Conservation (phyloP, 768 basidiomycete genomes). For the Coprinopsis marcescibilis region DNA sequence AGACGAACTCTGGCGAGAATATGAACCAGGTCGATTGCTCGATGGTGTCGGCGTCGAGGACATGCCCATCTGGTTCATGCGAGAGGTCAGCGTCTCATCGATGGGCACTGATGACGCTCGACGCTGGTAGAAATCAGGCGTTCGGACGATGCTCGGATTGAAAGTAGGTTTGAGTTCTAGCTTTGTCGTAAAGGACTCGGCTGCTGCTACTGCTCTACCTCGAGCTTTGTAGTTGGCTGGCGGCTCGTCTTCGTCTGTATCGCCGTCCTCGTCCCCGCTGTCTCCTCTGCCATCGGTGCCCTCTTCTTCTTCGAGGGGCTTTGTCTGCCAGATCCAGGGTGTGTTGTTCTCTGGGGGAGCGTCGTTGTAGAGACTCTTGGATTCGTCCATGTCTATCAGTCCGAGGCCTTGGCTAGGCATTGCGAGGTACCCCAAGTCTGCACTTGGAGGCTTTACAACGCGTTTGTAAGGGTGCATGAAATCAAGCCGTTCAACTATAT, state of each 20-base stretch:
- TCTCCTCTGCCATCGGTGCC: constrained; percentile 4
- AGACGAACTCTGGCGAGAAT: constrained; percentile 6
- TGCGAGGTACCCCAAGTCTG: constrained; percentile 62
- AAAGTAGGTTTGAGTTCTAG: constrained; percentile 62
- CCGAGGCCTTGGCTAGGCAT: constrained; percentile 61
- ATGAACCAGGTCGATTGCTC: constrained; percentile 22
- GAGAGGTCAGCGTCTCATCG: constrained; percentile 12
- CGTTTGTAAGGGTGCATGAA: constrained; percentile 60
- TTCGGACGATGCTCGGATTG: constrained; percentile 62
- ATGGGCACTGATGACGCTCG: constrained; percentile 11
- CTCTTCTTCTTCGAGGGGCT: constrained; percentile 31
- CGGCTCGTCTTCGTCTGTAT: constrained; percentile 7
- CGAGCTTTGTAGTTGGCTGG: constrained; percentile 3
- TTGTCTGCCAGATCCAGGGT: constrained; percentile 73
- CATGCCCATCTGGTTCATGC: constrained; percentile 17
- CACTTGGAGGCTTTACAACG: constrained; percentile 51
- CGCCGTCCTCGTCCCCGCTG: constrained; percentile 10
- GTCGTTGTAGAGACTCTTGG: constrained; percentile 34
- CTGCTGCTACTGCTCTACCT: constrained; percentile 9
- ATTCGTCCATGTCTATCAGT: constrained; percentile 57
- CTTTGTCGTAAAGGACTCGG: constrained; percentile 45
- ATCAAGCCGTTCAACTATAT: constrained; percentile 19
- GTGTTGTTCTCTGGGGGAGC: constrained; percentile 26
- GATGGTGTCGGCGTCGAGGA: constrained; percentile 11
- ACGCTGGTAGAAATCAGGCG: constrained; percentile 52